phyloP scores from a whole-genome alignment of 2,329 filamentous ascomycete genomes.

The Metarhizium sp. region DNA sequence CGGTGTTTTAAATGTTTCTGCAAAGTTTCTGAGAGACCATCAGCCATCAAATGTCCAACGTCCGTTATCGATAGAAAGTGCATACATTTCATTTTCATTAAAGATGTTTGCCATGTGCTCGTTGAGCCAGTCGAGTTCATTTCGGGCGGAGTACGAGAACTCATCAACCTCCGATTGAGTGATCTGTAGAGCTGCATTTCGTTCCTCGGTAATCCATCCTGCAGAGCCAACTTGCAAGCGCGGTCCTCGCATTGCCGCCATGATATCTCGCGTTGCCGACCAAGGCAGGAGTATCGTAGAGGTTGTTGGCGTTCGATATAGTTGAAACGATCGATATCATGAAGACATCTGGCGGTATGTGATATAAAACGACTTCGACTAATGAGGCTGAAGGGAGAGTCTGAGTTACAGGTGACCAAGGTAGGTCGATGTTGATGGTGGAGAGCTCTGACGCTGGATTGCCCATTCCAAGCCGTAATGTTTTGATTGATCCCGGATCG shows the following conservation, averaged over 20 bases:
- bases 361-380: not conserved
- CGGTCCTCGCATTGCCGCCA: constrained; percentile 42
- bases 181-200: constrained; percentile 66
- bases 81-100: constrained; percentile 72
- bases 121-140: constrained; percentile 96
- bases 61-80: not conserved
- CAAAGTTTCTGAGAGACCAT: constrained; percentile 58
- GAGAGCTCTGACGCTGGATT: constrained; percentile 9
- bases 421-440: constrained; percentile 7
- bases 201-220: constrained; percentile 79
- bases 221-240: constrained; percentile 67
- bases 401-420: not conserved
- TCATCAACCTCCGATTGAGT: constrained; percentile 80
- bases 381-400: not conserved
- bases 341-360: constrained; percentile 3
- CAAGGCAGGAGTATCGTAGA: constrained; percentile 2
- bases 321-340: constrained; percentile 2
- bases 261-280: constrained; percentile 14
- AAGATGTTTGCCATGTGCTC: constrained; percentile 98
- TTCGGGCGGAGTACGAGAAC: constrained; percentile 82
- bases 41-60: constrained; percentile 3
- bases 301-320: not conserved
- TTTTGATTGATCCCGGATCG: constrained; percentile 28
- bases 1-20: constrained; percentile 93
- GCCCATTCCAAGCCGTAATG: constrained; percentile 21